Evolutionary conservation across 345 rosid genomes (phyloP).

Genomic region (Xanthoceras sorbifolium): DNA sequence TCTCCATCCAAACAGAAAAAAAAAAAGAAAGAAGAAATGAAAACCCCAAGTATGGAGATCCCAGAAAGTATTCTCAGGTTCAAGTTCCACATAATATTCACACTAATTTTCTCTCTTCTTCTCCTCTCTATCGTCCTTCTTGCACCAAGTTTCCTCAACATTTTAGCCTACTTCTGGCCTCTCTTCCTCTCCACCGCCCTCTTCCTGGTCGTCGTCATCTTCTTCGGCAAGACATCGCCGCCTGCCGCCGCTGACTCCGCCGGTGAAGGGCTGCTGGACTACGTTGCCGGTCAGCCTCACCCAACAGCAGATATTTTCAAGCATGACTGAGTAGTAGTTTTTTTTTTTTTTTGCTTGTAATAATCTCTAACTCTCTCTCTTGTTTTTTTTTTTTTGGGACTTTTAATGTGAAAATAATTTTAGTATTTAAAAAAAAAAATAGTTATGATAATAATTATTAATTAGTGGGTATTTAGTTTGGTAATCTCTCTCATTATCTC

Average conservation of each 20-base stretch:
- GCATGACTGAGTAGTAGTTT: conserved; percentile 8
- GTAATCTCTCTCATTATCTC: no score
- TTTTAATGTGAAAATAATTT: no score
- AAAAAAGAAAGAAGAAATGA: not conserved
- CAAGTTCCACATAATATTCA: conserved; percentile 53
- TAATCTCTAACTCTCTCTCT: conserved; percentile 12
- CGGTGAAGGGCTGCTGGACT: conserved; percentile 71
- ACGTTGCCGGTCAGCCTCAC: conserved; percentile 74
- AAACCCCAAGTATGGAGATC: conserved; percentile 53
- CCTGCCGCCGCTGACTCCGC: conserved; percentile 42
- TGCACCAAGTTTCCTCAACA: conserved; percentile 72
- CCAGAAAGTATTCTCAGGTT: conserved; percentile 55
- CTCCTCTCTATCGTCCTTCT: conserved; percentile 39
- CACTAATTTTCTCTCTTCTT: conserved; percentile 33
- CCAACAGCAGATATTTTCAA: conserved; percentile 24
- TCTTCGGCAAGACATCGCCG: conserved; percentile 60
- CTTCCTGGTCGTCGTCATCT: conserved; percentile 67
- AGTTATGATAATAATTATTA: no score
- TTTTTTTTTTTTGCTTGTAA: not conserved
- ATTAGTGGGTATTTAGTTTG: no score
- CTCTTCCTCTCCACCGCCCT: conserved; percentile 85
- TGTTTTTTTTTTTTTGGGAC: not conserved
- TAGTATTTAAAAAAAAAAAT: no score
- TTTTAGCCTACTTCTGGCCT: conserved; percentile 89
- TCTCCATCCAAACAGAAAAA: not conserved